These are phyloP conservation scores for Lolium rigidum DNA, from an alignment of 176 grass and related monocot genomes.

Conservation along the genomic window DNA sequence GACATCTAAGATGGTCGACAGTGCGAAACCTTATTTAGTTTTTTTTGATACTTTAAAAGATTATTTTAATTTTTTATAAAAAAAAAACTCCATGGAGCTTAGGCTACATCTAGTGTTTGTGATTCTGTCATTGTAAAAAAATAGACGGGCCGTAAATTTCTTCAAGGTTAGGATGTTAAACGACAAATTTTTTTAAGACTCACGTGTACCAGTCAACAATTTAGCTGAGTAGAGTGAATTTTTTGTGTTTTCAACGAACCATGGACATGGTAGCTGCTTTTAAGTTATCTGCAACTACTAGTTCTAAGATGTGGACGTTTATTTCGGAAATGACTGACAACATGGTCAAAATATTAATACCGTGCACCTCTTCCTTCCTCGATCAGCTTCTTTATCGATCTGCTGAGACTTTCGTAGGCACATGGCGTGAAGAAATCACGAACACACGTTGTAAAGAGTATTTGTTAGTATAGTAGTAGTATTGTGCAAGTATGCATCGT, in stretches of 20 bases:
- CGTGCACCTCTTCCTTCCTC: not conserved
- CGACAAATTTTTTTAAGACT: no score
- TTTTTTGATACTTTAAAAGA: no score
- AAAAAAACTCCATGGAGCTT: no score
- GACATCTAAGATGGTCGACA: no score
- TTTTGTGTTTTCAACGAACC: not conserved
- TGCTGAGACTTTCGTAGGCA: not conserved
- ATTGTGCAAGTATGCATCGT: not conserved
- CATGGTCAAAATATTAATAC: not conserved
- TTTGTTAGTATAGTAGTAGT: not conserved
- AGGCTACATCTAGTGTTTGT: no score
- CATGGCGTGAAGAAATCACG: constrained; percentile 3
- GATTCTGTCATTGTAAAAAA: no score
- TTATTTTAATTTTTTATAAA: no score
- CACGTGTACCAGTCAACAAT: no score
- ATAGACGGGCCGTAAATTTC: no score
- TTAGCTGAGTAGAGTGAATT: not conserved
- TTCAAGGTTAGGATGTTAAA: no score
- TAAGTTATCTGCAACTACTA: not conserved
- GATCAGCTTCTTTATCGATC: not conserved
- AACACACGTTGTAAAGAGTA: not conserved
- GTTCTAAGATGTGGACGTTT: constrained; percentile 27
- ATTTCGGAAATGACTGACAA: constrained; percentile 8
- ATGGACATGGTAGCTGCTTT: not conserved
- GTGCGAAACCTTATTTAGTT: no score